phyloP scores from a whole-genome alignment of 1,284 basidiomycete genomes.

The Hymenochaete sp. region DNA sequence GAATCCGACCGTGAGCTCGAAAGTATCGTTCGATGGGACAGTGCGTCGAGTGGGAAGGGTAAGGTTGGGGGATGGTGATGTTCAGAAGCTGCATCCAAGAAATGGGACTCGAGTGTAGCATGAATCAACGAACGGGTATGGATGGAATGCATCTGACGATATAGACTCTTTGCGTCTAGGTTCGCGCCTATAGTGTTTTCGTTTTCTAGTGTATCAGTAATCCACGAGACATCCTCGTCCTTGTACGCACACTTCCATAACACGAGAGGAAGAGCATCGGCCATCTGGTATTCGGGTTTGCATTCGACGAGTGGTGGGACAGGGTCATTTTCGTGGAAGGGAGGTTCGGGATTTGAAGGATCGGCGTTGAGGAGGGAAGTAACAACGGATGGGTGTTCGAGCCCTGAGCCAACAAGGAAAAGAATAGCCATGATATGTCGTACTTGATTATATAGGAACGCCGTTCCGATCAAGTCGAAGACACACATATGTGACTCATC shows the following conservation, averaged over 20 bases:
- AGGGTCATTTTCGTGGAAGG: slow-evolving; percentile 28
- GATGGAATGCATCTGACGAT: slow-evolving; percentile 52
- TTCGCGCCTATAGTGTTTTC: slow-evolving; percentile 27
- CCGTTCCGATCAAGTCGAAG: slow-evolving; percentile 81
- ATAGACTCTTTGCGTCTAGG: slow-evolving; percentile 36
- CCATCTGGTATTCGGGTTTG: slow-evolving; percentile 92
- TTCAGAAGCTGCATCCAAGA: slow-evolving; percentile 43
- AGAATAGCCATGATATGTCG: slow-evolving; percentile 92
- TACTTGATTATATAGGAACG: slow-evolving; percentile 97
- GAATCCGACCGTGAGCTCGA: neutral
- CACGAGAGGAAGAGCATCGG: slow-evolving; percentile 82
- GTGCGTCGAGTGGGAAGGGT: neutral
- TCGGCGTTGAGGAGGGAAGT: slow-evolving; percentile 69
- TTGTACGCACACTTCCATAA: slow-evolving; percentile 88
- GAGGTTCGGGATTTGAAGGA: slow-evolving; percentile 25
- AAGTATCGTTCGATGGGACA: neutral
- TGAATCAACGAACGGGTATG: slow-evolving; percentile 51
- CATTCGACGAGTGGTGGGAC: slow-evolving; percentile 44
- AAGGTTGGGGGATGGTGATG: slow-evolving; percentile 34
- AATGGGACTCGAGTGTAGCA: slow-evolving; percentile 53
- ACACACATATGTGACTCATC: slow-evolving; percentile 45
- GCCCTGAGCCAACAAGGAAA: slow-evolving; percentile 78
- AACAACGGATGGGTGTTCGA: slow-evolving; percentile 71
- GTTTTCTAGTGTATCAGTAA: slow-evolving; percentile 37
- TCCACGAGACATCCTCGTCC: slow-evolving; percentile 66